Evolutionary conservation across 306 rosid genomes (phyloP).

Genomic region (Corylus heterophylla): DNA sequence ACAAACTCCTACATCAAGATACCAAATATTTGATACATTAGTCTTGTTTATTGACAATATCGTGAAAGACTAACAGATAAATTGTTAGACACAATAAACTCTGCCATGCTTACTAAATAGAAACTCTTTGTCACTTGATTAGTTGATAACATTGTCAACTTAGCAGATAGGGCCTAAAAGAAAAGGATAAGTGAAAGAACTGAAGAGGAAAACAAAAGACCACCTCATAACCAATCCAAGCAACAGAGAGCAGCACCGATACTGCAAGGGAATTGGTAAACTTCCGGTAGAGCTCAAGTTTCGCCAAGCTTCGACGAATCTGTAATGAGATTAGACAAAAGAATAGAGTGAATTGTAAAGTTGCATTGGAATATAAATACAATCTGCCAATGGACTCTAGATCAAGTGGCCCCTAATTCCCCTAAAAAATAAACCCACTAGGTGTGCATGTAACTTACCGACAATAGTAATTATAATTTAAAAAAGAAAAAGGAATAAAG

Average conservation of each 20-base stretch:
- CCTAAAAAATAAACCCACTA: too few relatives aligned
- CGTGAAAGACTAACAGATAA: background rate
- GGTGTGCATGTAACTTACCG: too few relatives aligned
- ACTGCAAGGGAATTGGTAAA: constrained; percentile 80
- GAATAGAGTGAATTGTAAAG: background rate
- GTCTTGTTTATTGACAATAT: too few relatives aligned
- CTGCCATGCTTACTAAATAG: background rate
- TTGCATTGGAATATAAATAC: too few relatives aligned
- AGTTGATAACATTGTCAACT: too few relatives aligned
- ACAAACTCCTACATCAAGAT: too few relatives aligned
- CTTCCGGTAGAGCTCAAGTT: constrained; percentile 76
- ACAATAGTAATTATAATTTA: too few relatives aligned
- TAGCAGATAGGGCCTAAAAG: background rate
- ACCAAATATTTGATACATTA: too few relatives aligned
- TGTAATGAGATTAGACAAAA: constrained; percentile 28
- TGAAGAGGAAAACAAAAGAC: constrained; percentile 12
- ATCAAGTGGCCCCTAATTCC: too few relatives aligned
- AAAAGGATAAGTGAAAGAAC: background rate
- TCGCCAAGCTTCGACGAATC: constrained; percentile 62
- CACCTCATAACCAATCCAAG: constrained; percentile 85
- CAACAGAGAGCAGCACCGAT: constrained; percentile 64
- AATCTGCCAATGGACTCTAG: too few relatives aligned
- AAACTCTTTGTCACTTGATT: background rate
- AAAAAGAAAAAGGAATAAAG: too few relatives aligned
- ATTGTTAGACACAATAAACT: background rate